Evolutionary conservation across 225 moss, liverwort and hornwort species (phyloP).

Genomic region (Bryoerythrophyllum caledonicum): DNA sequence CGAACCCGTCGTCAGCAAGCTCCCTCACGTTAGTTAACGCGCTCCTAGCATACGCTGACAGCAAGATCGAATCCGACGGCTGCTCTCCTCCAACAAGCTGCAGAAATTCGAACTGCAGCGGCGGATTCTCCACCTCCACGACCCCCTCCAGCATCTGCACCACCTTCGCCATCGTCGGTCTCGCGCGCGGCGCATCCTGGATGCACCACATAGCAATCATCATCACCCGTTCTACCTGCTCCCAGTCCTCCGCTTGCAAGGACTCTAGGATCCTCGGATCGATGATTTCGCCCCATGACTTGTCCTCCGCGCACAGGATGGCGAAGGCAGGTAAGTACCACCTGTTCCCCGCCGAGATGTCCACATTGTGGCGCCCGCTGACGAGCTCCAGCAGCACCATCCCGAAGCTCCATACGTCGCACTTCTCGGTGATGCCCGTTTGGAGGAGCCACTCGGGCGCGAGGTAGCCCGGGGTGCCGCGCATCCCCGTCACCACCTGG

Average conservation of each 20-base stretch:
- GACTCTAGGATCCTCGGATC: not conserved
- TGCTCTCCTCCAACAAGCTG: not conserved
- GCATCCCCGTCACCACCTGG: not conserved
- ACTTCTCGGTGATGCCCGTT: not conserved
- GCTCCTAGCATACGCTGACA: no score
- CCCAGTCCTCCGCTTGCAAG: not conserved
- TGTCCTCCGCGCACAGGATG: not conserved
- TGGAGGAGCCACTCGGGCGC: not conserved
- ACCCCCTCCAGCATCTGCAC: not conserved
- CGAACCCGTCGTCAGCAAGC: no score
- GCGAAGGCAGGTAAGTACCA: not conserved
- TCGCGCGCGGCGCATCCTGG: not conserved
- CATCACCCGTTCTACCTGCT: not conserved
- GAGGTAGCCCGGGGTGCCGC: not conserved
- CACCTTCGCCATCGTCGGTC: not conserved
- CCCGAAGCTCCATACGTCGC: not conserved
- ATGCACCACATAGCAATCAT: not conserved
- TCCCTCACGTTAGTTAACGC: no score
- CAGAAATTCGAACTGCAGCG: not conserved
- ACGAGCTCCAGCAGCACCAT: not conserved
- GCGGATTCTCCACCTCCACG: not conserved
- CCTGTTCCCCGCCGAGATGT: not conserved
- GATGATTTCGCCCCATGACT: not conserved
- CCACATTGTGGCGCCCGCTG: not conserved
- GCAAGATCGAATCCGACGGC: no score